Base-by-base conservation (phyloP, 169 alveolate species). In the Plasmodium vinckei region DNA sequence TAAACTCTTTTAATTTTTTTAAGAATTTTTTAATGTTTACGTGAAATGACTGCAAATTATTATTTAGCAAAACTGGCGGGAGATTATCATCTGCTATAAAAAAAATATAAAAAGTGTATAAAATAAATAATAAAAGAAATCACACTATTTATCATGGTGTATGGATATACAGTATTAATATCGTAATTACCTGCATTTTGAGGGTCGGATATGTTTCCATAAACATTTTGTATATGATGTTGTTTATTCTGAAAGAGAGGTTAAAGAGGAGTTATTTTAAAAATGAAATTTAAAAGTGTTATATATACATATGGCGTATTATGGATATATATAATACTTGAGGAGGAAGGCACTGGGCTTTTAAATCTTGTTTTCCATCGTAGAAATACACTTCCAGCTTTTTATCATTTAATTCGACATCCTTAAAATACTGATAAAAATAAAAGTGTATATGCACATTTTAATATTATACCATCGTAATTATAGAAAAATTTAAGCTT, bases 341-440 rank as follows among this genome's bases (percentile, higher is more conserved):
- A 5, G 92, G 65, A 46, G 97, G 94, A 2, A 95, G 42, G 42
- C 96, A 75, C 56, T 95, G 97, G 25, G 97, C 94, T 59, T 94
- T 93, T 57, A 95, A 73, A 71, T 95, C 97, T 57, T 95, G 94
- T 69, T 94, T 94, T 23, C 97, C 97, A 73, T 95, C 97, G 63
- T 92, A 95, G 87, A 95, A 95, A 93, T 94, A 95, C 21, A 95
- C 97, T 56, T 95, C 96, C 72, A 95, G 86, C 47, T 71, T 82
- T 44, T 94, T 91, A 33, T 94, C 97, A 71, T 94, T 97, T 53
- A 95, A 93, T 21, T 87, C 67, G 17, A 96, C 91, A 56, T 91
- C 95, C 57, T 92, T 89, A 73, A 95, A 95, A 67, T 91, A 91
- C 95, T 94, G 64, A n/a, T 77, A 19, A 61, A 67, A 77, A 59